Conservation (phyloP, 495 filamentous ascomycete species). For the Xylaria longipes region DNA sequence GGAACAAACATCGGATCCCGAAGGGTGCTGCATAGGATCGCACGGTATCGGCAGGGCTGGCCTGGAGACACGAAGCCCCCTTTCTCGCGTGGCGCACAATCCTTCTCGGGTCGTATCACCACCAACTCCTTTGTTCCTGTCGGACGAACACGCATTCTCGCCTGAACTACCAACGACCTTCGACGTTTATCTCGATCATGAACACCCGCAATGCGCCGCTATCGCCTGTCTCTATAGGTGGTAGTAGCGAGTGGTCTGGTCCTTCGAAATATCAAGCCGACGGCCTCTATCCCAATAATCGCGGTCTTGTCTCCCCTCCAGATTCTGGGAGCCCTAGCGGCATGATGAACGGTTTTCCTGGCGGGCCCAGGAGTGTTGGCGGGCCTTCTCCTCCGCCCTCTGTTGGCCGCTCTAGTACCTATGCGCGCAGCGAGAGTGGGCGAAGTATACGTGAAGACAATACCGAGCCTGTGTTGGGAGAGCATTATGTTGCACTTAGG, state of each 20-base stretch:
- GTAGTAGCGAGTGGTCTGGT: conserved; percentile 87
- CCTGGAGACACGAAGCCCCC: conserved; percentile 30
- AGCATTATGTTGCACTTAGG: conserved; percentile 83
- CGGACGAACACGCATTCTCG: not conserved
- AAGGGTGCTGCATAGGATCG: conserved; percentile 28
- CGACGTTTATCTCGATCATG: conserved; percentile 42
- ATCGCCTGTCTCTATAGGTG: conserved; percentile 81
- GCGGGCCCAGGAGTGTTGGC: conserved; percentile 56
- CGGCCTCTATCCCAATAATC: conserved; percentile 60
- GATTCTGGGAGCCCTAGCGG: conserved; percentile 68
- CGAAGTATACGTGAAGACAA: conserved; percentile 57
- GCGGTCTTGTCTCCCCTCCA: conserved; percentile 72
- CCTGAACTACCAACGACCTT: conserved; percentile 3
- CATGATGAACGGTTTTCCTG: conserved; percentile 64
- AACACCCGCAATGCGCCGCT: conserved; percentile 67
- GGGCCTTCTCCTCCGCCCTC: conserved; percentile 87
- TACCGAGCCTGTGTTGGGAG: conserved; percentile 62
- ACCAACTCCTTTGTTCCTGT: conserved; percentile 17
- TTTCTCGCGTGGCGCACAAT: conserved; percentile 37
- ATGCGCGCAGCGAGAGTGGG: conserved; percentile 67
- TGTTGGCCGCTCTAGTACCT: conserved; percentile 76
- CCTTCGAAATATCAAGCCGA: conserved; percentile 72
- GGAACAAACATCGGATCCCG: conserved; percentile 17
- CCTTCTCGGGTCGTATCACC: conserved; percentile 13
- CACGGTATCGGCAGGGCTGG: conserved; percentile 28